Percentiles rank a stretch among this genome's conserved stretches.
These are phyloP conservation scores for Suhomyces tanzawaensis DNA, from an alignment of 805 yeast genomes.

Conservation along the genomic window DNA sequence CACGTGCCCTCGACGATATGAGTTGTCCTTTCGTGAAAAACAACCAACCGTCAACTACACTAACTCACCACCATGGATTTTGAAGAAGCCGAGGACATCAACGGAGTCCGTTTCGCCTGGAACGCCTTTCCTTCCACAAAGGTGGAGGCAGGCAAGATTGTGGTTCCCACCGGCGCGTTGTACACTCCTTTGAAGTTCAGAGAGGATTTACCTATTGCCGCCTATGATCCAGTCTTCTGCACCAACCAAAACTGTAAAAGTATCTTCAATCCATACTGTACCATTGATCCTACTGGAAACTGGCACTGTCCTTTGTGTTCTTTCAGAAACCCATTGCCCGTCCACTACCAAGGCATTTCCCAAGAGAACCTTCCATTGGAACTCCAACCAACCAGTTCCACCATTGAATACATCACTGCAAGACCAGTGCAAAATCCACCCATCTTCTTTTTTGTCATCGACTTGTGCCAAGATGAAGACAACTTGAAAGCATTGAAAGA, in stretches of 20 bases:
- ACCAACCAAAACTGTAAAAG: slow-evolving; percentile 75
- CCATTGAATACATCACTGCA: slow-evolving; percentile 81
- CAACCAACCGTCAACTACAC: slow-evolving; percentile 7
- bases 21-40: slow-evolving; percentile 10
- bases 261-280: slow-evolving; percentile 83
- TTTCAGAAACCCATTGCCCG: slow-evolving; percentile 75
- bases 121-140: slow-evolving; percentile 83
- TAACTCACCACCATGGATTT: slow-evolving; percentile 35
- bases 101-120: slow-evolving; percentile 50
- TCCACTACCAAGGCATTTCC: slow-evolving; percentile 73
- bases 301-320: slow-evolving; percentile 89
- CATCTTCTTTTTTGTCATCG: slow-evolving; percentile 80
- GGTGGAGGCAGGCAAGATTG: slow-evolving; percentile 84
- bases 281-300: slow-evolving; percentile 70
- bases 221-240: slow-evolving; percentile 84
- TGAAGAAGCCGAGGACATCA: slow-evolving; percentile 44
- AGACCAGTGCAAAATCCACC: slow-evolving; percentile 86
- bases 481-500: slow-evolving; percentile 82
- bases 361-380: slow-evolving; percentile 81
- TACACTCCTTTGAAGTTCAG: slow-evolving; percentile 90
- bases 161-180: slow-evolving; percentile 90
- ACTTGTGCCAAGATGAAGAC: slow-evolving; percentile 86
- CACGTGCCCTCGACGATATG: slow-evolving; percentile 8
- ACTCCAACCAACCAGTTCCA: slow-evolving; percentile 61
- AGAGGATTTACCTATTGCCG: slow-evolving; percentile 72